phyloP scores from a whole-genome alignment of 73 alveolate species.

The Blepharisma japonicum region DNA sequence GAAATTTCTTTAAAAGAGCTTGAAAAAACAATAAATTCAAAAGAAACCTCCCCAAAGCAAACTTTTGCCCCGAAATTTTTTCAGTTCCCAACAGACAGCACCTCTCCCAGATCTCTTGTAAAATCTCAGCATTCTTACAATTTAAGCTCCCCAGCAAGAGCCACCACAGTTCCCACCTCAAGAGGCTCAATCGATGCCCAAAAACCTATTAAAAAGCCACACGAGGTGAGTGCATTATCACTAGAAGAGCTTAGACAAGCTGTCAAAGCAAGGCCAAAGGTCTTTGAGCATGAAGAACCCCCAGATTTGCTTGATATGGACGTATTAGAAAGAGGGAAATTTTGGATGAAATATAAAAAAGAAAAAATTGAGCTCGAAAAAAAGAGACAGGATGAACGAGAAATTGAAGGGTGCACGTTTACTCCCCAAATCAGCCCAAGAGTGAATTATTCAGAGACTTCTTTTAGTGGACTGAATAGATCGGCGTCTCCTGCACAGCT shows the following conservation, averaged over 20 bases:
- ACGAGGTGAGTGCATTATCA: too few species aligned
- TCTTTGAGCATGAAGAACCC: conserved; percentile 27
- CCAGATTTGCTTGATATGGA: conserved; percentile 29
- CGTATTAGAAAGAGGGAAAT: conserved; percentile 4
- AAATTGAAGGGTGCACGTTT: conserved; percentile 31
- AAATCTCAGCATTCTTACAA: too few species aligned
- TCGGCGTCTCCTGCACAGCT: neutral
- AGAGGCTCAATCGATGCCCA: too few species aligned
- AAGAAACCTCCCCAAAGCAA: too few species aligned
- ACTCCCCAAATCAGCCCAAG: neutral
- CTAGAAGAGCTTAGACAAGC: neutral
- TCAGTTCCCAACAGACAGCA: too few species aligned
- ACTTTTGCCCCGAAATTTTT: too few species aligned
- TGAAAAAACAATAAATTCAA: neutral
- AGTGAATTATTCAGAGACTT: too few species aligned
- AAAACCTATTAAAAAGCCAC: too few species aligned
- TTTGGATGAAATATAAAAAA: neutral
- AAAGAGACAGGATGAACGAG: neutral
- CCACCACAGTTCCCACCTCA: too few species aligned
- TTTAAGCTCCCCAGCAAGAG: too few species aligned
- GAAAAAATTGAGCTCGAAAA: neutral
- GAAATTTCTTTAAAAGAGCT: conserved; percentile 23
- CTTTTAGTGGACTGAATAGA: too few species aligned
- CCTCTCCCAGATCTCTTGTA: too few species aligned
- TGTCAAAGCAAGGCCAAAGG: neutral